phyloP scores from a whole-genome alignment of 2,329 filamentous ascomycete genomes.

The Tothia fuscella region DNA sequence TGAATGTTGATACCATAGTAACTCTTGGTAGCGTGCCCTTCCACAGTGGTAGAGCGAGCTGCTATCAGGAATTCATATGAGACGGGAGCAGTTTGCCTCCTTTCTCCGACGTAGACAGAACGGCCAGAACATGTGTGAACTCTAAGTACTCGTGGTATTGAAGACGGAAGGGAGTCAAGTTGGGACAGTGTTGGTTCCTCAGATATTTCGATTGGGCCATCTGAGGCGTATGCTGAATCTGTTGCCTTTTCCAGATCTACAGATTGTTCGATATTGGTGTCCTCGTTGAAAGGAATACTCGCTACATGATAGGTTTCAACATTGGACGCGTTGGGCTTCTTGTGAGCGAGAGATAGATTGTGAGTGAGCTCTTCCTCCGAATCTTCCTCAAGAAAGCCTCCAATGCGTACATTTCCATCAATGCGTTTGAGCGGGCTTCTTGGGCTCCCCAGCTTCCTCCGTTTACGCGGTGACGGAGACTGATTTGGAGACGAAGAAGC shows the following conservation, averaged over 20 bases:
- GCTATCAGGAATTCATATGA: constrained; percentile 59
- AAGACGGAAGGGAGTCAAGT: neutral
- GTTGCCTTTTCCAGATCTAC: constrained; percentile 23
- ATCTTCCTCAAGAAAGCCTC: constrained; percentile 25
- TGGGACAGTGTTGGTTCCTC: neutral
- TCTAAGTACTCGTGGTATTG: neutral
- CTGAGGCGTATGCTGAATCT: constrained; percentile 24
- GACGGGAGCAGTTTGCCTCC: constrained; percentile 35
- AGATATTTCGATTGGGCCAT: neutral
- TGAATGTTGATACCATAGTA: constrained; percentile 95
- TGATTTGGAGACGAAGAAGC: constrained; percentile 34
- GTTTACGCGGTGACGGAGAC: constrained; percentile 26
- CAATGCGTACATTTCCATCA: constrained; percentile 2
- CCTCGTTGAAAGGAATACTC: neutral
- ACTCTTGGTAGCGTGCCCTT: constrained; percentile 57
- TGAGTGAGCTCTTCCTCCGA: constrained; percentile 20
- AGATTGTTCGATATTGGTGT: neutral
- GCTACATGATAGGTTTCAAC: neutral
- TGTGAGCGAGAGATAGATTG: constrained; percentile 20
- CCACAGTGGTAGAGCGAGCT: constrained; percentile 48
- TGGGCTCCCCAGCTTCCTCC: constrained; percentile 23
- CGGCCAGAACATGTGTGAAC: constrained; percentile 6
- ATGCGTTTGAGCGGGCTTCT: constrained; percentile 1
- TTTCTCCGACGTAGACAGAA: constrained; percentile 40
- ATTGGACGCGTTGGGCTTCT: constrained; percentile 21